phyloP scores from a whole-genome alignment of 208 protist species.

The Zelonia costaricensis region DNA sequence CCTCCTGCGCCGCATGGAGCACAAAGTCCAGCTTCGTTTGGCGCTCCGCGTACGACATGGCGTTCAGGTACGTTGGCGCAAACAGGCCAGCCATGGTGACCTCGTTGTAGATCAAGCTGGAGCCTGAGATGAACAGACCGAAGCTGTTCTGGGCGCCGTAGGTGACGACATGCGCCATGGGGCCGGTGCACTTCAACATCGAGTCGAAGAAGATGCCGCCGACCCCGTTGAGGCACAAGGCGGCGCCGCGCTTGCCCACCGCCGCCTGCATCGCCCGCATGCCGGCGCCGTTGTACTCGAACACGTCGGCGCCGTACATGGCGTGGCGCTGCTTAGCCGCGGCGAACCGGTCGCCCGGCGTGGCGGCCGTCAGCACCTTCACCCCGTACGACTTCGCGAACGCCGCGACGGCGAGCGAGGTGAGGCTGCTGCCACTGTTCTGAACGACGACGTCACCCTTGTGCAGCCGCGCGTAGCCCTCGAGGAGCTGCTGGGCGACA shows the following conservation, averaged over 20 bases:
- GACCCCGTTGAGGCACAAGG: constrained; percentile 71
- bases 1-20: constrained; percentile 38
- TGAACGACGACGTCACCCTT: constrained; percentile 68
- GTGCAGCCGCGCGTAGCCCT: constrained; percentile 50
- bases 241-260: constrained; percentile 39
- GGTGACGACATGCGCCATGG: constrained; percentile 56
- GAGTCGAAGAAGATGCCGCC: constrained; percentile 70
- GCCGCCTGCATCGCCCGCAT: constrained; percentile 42
- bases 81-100: constrained; percentile 74
- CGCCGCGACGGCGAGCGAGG: constrained; percentile 66
- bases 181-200: constrained; percentile 62
- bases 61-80: constrained; percentile 48
- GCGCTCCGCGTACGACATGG: constrained; percentile 45
- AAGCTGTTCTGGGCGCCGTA: constrained; percentile 81
- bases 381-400: constrained; percentile 48
- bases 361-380: constrained; percentile 59
- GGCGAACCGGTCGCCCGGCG: constrained; percentile 63
- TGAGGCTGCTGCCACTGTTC: constrained; percentile 78
- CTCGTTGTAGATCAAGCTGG: constrained; percentile 73
- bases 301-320: constrained; percentile 49
- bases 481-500: constrained; percentile 62
- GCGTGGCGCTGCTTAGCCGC: constrained; percentile 58
- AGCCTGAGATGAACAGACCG: constrained; percentile 65
- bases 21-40: constrained; percentile 75
- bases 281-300: constrained; percentile 70